phyloP scores from a whole-genome alignment of 2,329 filamentous ascomycete species.

The Teratosphaeria destructans region DNA sequence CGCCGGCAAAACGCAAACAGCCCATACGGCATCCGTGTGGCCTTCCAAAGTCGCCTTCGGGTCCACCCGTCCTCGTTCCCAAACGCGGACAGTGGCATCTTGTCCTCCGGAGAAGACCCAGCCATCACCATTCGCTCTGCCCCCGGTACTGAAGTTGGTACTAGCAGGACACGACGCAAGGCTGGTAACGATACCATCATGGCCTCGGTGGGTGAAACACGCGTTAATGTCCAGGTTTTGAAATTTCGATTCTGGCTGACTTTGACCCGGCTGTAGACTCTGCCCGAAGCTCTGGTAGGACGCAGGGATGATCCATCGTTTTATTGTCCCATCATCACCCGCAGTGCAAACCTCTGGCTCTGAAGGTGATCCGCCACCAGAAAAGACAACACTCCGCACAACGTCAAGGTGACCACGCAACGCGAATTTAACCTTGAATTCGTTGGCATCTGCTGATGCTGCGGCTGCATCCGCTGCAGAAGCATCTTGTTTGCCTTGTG shows the following conservation, averaged over 20 bases:
- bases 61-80: slow-evolving; percentile 89
- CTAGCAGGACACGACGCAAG: slow-evolving; percentile 79
- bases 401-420: slow-evolving; percentile 88
- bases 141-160: slow-evolving; percentile 80
- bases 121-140: slow-evolving; percentile 78
- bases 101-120: slow-evolving; percentile 99
- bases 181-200: slow-evolving; percentile 79
- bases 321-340: slow-evolving; percentile 90
- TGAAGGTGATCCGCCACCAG: slow-evolving; percentile 84
- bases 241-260: neutral
- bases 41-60: slow-evolving; percentile 90
- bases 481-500: slow-evolving; percentile 46
- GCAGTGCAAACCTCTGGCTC: slow-evolving; percentile 96
- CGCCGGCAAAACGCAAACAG: slow-evolving; percentile 80
- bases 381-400: slow-evolving; percentile 90
- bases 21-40: slow-evolving; percentile 93
- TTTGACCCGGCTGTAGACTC: slow-evolving; percentile 22
- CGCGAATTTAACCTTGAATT: slow-evolving; percentile 87
- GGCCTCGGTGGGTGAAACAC: slow-evolving; percentile 91
- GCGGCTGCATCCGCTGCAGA: slow-evolving; percentile 28
- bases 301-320: slow-evolving; percentile 87
- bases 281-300: slow-evolving; percentile 48
- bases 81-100: slow-evolving; percentile 84
- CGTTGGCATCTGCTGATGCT: slow-evolving; percentile 55
- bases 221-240: slow-evolving; percentile 78